Base-by-base conservation (phyloP, 345 rosid species). In the Acer saccharum region DNA sequence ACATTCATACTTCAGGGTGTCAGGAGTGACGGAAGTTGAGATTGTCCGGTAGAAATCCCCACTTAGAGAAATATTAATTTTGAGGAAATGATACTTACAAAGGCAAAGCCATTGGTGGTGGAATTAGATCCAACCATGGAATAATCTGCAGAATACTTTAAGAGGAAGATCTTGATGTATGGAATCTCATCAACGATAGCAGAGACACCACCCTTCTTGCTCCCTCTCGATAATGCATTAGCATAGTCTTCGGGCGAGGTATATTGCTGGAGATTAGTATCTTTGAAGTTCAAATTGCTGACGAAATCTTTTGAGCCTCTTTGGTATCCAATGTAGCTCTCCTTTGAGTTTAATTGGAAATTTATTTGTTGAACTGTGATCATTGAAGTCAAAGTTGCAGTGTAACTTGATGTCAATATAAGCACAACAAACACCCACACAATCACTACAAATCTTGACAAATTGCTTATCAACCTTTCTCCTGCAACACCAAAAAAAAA, bases 351-450 rank as follows among this genome's bases (percentile, higher is more conserved):
- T 0, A 84, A 23, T 17, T 75, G 73, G 17, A 32, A 6, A 3
- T 32, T 32, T 32, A 85, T 68, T 1, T 77, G 80, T 41, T 80
- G 81, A n/a, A 85, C 79, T 0, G 86, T 87, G 25, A 87, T 39
- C 77, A 83, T 73, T 7, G 87, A 85, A 21, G 87, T 79, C 65
- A 87, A 78, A n/a, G 76, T 83, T 1, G 88, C 88, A 25, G 84
- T 80, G 63, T 87, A 85, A 39, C 86, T 85, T 3, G 83, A 82
- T 52, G 76, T 87, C 23, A 83, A 61, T 18, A 85, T 78, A 14
- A 85, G 71, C 63, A 85, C 68, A 17, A 80, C 84, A 25, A 82
- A 83, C 65, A 83, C 27, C 76, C 82, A 87, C 20, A 85, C 76
- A 0, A 75, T 7, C 63, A 84, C 81, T 43, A 87, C 76, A 72